These are phyloP conservation scores for Tilletiopsis washingtonensis DNA, from an alignment of 1,284 basidiomycete species.

Conservation along the genomic window DNA sequence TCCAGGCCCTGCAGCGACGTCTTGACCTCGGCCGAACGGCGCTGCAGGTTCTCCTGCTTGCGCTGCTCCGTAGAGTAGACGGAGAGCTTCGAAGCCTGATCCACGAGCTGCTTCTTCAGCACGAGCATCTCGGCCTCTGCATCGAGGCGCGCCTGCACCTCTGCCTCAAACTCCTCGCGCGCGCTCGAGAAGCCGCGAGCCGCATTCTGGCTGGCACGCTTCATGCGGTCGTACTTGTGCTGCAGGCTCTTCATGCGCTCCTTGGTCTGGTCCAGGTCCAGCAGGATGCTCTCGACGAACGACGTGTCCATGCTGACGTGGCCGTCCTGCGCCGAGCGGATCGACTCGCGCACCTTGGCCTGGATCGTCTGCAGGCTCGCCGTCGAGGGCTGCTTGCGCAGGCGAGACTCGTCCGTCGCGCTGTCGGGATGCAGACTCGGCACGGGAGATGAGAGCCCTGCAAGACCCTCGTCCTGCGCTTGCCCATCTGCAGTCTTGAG, in stretches of 20 bases:
- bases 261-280: conserved; percentile 62
- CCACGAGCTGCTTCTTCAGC: conserved; percentile 73
- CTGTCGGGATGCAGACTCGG: background rate
- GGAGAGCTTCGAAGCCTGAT: conserved; percentile 77
- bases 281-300: conserved; percentile 66
- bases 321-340: conserved; percentile 58
- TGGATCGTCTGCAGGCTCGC: conserved; percentile 2
- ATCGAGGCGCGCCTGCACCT: conserved; percentile 74
- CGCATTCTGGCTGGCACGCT: conserved; percentile 74
- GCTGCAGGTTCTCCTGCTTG: conserved; percentile 66
- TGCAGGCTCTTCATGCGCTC: conserved; percentile 63
- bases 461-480: background rate
- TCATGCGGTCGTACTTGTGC: conserved; percentile 71
- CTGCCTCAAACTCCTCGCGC: conserved; percentile 84
- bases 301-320: conserved; percentile 63
- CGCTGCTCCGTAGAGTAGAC: conserved; percentile 64
- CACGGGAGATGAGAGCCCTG: background rate
- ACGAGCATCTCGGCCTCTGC: conserved; percentile 84
- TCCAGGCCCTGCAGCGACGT: conserved; percentile 71
- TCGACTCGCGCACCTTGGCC: conserved; percentile 58
- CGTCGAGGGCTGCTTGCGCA: background rate
- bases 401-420: background rate
- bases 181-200: conserved; percentile 85
- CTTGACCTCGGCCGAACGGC: conserved; percentile 69
- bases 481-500: no score